A percentile compares a stretch with the other conserved stretches of the same genome.
Conservation (phyloP, 2,329 filamentous ascomycete genomes). For the Chaetomium olivaceum region DNA sequence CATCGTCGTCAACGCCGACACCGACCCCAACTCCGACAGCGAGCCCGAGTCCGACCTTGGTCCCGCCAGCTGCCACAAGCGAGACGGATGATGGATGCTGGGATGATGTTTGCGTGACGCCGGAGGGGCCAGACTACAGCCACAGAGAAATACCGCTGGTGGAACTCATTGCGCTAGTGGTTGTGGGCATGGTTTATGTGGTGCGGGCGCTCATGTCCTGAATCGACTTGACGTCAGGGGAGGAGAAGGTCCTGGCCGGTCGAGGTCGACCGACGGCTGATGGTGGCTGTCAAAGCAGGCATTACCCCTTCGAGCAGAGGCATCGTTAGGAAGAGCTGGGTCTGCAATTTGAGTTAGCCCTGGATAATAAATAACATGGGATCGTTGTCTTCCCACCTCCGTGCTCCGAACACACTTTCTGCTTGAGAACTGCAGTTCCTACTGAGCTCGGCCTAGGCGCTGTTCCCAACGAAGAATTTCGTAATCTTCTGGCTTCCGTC, state of each 20-base stretch:
- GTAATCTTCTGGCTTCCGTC: constrained; percentile 49
- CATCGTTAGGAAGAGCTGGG: not conserved
- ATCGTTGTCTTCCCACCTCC: not conserved
- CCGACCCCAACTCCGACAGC: too few species aligned
- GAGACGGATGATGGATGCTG: not conserved
- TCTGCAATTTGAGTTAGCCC: not conserved
- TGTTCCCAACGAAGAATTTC: constrained; percentile 47
- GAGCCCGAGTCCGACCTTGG: not conserved
- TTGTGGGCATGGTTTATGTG: constrained; percentile 15
- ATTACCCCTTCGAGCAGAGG: not conserved
- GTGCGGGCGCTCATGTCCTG: constrained; percentile 6
- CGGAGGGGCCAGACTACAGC: not conserved
- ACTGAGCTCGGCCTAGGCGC: constrained; percentile 36
- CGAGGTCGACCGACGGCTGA: not conserved
- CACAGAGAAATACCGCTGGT: not conserved
- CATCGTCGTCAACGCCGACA: not conserved
- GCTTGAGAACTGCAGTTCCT: not conserved
- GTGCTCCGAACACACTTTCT: too few species aligned
- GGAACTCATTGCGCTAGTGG: constrained; percentile 7
- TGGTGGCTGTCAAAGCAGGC: not conserved
- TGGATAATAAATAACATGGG: not conserved
- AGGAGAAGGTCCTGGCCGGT: too few species aligned
- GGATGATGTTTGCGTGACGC: not conserved
- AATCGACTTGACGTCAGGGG: not conserved
- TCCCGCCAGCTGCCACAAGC: not conserved